Conservation (phyloP, 139 green algal species). For the Chlamydomonas sp. region DNA sequence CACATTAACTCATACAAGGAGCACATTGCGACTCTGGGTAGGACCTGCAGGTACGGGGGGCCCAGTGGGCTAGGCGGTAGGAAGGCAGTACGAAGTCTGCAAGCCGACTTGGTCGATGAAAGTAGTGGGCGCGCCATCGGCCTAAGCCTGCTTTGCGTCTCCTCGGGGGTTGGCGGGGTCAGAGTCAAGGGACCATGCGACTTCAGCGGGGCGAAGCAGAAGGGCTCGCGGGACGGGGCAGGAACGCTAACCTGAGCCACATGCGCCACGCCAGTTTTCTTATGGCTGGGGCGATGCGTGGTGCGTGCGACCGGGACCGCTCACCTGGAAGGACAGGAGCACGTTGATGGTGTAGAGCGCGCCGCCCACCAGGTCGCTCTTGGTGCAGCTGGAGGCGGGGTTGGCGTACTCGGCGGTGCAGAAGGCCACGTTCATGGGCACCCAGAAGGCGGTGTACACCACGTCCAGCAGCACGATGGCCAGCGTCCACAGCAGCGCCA, state of each 20-base stretch:
- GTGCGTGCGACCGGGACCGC: not conserved
- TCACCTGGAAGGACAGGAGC: slow-evolving; percentile 38
- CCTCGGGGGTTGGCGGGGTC: too few relatives aligned
- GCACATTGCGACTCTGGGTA: too few relatives aligned
- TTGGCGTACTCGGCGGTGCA: slow-evolving; percentile 39
- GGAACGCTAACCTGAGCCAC: too few relatives aligned
- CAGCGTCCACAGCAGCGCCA: slow-evolving; percentile 31
- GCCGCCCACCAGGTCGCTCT: slow-evolving; percentile 39
- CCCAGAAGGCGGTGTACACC: slow-evolving; percentile 57
- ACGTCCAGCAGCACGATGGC: slow-evolving; percentile 49
- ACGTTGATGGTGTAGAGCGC: slow-evolving; percentile 37
- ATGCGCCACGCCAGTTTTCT: too few relatives aligned
- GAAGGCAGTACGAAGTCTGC: not conserved
- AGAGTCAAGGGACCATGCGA: too few relatives aligned
- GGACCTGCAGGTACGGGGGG: not conserved
- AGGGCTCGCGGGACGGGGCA: too few relatives aligned
- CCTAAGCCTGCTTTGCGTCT: too few relatives aligned
- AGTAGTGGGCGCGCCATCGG: too few relatives aligned
- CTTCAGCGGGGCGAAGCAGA: too few relatives aligned
- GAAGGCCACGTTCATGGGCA: slow-evolving; percentile 48
- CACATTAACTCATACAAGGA: too few relatives aligned
- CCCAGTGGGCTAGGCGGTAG: not conserved
- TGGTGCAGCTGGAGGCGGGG: slow-evolving; percentile 15
- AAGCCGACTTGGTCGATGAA: not conserved
- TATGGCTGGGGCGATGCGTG: too few relatives aligned